Percentiles rank a stretch among this genome's conserved stretches.
phyloP scores from a whole-genome alignment of 164 flowering plant genomes.

The Sedum album region DNA sequence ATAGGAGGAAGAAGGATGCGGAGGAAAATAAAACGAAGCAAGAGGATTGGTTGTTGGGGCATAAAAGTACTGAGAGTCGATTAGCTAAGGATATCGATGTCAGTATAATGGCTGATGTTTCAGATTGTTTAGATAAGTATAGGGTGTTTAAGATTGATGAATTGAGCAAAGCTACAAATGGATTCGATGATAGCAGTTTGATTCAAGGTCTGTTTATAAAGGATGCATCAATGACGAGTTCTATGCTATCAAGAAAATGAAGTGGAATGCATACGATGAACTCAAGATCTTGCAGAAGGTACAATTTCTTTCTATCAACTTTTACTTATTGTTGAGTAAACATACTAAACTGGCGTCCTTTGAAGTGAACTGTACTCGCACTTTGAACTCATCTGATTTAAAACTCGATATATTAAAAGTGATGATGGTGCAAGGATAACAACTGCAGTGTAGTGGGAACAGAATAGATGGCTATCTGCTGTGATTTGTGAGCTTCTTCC shows the following conservation, averaged over 20 bases:
- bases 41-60: slow-evolving; percentile 11
- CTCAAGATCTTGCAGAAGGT: slow-evolving; percentile 95
- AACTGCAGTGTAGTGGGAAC: background rate
- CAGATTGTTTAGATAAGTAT: slow-evolving; percentile 84
- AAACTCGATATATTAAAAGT: background rate
- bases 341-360: background rate
- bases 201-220: slow-evolving; percentile 77
- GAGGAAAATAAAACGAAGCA: slow-evolving; percentile 19
- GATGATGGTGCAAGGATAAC: background rate
- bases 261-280: slow-evolving; percentile 87
- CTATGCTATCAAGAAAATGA: slow-evolving; percentile 90
- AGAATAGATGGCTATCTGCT: too few species aligned
- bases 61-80: slow-evolving; percentile 12
- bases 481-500: too few species aligned
- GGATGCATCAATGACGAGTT: slow-evolving; percentile 50
- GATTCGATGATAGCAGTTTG: slow-evolving; percentile 39
- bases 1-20: slow-evolving; percentile 14
- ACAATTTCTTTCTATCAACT: background rate
- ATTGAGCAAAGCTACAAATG: slow-evolving; percentile 56
- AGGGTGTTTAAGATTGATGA: slow-evolving; percentile 63
- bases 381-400: slow-evolving; percentile 1
- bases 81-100: slow-evolving; percentile 21
- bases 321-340: background rate
- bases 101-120: slow-evolving; percentile 66
- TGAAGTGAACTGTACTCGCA: slow-evolving; percentile 36